Evolutionary conservation across 371 early-diverging fungal genomes (phyloP), one percentile per base, ranked within the genome.

Genomic region (Choanephora cucurbitarum): DNA sequence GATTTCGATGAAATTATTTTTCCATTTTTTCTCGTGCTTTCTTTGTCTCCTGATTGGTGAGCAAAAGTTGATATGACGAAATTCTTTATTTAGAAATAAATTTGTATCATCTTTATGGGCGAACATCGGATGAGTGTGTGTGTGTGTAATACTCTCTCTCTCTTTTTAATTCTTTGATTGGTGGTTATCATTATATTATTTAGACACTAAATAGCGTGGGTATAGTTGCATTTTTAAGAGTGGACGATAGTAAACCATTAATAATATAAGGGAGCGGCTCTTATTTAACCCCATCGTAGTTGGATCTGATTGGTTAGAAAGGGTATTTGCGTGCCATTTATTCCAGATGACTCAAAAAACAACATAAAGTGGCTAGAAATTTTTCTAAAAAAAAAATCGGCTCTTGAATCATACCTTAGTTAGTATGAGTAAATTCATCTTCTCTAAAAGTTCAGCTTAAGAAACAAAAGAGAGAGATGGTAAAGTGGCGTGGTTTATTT

Each of bases 21-120:
- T 37, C 37, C 37, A 14, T 47, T 47, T 31, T 47, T 47, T 47
- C 48, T 47, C 48, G 48, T 47, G 48, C 48, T 47, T 47, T 47
- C 48, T 11, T 37, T 37, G 9, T 14, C 4, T 13, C 11, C 37
- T 37, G 37, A 47, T 47, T 47, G 48, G 48, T 47, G 28, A 31
- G 32, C 18, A 31, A n/a, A 47, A 31, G 24, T 11, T 21, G 23
- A 47, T 6, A 47, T 47, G 48, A 47, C 48, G 48, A 31, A 31
- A 33, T 47, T 47, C 48, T 32, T 28, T 32, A 47, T 2, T 8
- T 17, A 17, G 48, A 11, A 47, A 47, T 47, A 37, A 37, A 37
- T 37, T 37, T 14, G 14, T 37, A 37, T 37, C 14, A 11, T 11
- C 2, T 37, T 28, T 5, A 28, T 37, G 3, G 37, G 37, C 14